A percentile compares a stretch with the other conserved stretches of the same genome.
Conservation (phyloP, 495 filamentous ascomycete genomes). For the Thermochaetoides thermophila region DNA sequence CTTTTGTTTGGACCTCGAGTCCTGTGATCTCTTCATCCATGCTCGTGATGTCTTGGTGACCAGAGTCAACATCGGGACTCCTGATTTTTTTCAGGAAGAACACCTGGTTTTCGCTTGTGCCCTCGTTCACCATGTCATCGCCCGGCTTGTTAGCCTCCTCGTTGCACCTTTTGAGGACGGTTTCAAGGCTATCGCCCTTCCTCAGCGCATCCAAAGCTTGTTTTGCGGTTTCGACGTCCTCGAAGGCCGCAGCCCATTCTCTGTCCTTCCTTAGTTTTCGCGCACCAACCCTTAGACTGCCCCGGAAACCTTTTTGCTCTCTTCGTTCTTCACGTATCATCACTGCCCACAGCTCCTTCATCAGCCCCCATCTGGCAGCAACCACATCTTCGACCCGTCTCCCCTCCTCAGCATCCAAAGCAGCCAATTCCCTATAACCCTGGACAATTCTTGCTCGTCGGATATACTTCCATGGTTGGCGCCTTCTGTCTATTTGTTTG, state of each 20-base stretch:
- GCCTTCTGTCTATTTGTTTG: conserved; percentile 33
- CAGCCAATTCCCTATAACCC: conserved; percentile 24
- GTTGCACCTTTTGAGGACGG: conserved; percentile 10
- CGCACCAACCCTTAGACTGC: conserved; percentile 1
- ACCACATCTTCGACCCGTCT: conserved; percentile 11
- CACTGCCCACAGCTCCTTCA: conserved; percentile 25
- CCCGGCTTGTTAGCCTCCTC: not conserved
- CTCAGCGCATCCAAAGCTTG: conserved; percentile 26
- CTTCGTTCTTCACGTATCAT: conserved; percentile 24
- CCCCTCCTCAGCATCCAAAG: conserved; percentile 16
- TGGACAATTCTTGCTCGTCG: conserved; percentile 35
- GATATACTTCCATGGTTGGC: conserved; percentile 33
- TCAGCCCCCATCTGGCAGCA: conserved; percentile 28
- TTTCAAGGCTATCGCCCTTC: conserved; percentile 16
- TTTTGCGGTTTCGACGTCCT: conserved; percentile 29
- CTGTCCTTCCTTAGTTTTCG: conserved; percentile 14
- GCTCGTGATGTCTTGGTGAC: not conserved
- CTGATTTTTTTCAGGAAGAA: not conserved
- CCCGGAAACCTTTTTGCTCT: conserved; percentile 9
- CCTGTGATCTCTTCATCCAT: not conserved
- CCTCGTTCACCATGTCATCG: not conserved
- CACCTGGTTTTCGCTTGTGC: not conserved
- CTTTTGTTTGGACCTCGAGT: not conserved
- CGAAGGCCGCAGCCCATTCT: conserved; percentile 27
- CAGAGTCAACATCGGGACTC: not conserved